Percentiles rank a stretch among this genome's conserved stretches.
phyloP scores from a whole-genome alignment of 1,284 basidiomycete species.

The Ceratobasidium sp. region DNA sequence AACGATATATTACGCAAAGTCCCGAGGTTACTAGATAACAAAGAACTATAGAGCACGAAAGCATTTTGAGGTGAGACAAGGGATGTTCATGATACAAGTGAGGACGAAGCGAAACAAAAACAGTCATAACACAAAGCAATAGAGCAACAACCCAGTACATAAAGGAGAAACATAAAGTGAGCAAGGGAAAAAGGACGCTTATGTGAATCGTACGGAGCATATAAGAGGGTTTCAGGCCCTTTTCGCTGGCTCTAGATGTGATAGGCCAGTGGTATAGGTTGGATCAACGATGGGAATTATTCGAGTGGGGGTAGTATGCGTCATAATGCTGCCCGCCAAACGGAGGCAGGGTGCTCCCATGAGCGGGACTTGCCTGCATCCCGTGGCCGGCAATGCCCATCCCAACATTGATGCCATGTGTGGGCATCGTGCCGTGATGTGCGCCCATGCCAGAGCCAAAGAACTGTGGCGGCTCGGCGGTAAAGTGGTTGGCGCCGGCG shows the following conservation, averaged over 20 bases:
- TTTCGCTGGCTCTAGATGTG: slow-evolving; percentile 29
- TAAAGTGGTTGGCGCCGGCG: slow-evolving; percentile 12
- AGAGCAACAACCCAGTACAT: slow-evolving; percentile 7
- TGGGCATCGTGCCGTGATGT: slow-evolving; percentile 12
- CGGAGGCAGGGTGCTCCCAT: slow-evolving; percentile 31
- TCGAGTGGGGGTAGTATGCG: slow-evolving; percentile 36
- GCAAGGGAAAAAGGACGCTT: slow-evolving; percentile 20
- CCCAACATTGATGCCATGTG: slow-evolving; percentile 20
- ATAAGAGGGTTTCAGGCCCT: slow-evolving; percentile 25
- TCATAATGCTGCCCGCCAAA: slow-evolving; percentile 37
- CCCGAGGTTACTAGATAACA: slow-evolving; percentile 23
- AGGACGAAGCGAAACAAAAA: neutral
- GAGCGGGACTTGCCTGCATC: slow-evolving; percentile 35
- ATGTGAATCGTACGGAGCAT: neutral
- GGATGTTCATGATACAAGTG: slow-evolving; percentile 21
- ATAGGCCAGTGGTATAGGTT: neutral
- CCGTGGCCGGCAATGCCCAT: slow-evolving; percentile 24
- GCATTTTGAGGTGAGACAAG: slow-evolving; percentile 26
- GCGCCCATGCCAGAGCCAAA: neutral
- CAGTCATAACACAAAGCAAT: slow-evolving; percentile 2
- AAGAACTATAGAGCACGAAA: slow-evolving; percentile 29
- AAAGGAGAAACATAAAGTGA: slow-evolving; percentile 4
- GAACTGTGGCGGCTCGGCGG: slow-evolving; percentile 15
- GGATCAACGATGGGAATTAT: slow-evolving; percentile 33
- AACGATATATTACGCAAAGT: slow-evolving; percentile 32